Conservation (phyloP, 768 basidiomycete genomes). For the Termitomyces sp. region DNA sequence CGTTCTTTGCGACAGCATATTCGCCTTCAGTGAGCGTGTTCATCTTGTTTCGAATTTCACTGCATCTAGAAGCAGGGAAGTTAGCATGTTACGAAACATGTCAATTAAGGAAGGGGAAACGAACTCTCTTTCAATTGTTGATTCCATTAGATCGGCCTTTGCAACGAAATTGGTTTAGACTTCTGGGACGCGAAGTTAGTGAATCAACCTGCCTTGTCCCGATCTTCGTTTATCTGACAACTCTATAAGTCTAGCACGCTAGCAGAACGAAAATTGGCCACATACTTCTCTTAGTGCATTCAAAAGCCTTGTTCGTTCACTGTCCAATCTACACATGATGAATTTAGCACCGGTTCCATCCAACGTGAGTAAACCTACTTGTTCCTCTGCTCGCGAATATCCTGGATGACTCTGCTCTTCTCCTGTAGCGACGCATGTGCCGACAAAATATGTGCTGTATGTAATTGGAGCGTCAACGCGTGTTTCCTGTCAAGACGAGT, state of each 20-base stretch:
- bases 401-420: slow-evolving; percentile 76
- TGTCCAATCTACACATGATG: slow-evolving; percentile 56
- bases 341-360: neutral
- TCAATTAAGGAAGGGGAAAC: slow-evolving; percentile 18
- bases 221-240: slow-evolving; percentile 72
- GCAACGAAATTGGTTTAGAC: slow-evolving; percentile 18
- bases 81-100: neutral
- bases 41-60: slow-evolving; percentile 68
- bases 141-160: slow-evolving; percentile 67
- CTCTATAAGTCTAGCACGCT: slow-evolving; percentile 5
- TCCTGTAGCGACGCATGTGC: slow-evolving; percentile 79
- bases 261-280: neutral
- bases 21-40: slow-evolving; percentile 68
- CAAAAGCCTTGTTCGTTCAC: slow-evolving; percentile 68
- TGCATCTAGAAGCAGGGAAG: slow-evolving; percentile 43
- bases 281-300: slow-evolving; percentile 68
- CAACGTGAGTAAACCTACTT: slow-evolving; percentile 46
- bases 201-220: slow-evolving; percentile 54
- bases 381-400: slow-evolving; percentile 82
- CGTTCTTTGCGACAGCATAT: slow-evolving; percentile 69
- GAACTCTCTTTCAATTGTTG: slow-evolving; percentile 68
- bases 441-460: slow-evolving; percentile 84
- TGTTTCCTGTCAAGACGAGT: slow-evolving; percentile 59
- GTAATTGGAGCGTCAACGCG: slow-evolving; percentile 77
- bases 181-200: slow-evolving; percentile 1